A percentile compares a stretch with the other conserved stretches of the same genome.
Conservation (phyloP, 306 rosid species). For the Medicago ruthenica region DNA sequence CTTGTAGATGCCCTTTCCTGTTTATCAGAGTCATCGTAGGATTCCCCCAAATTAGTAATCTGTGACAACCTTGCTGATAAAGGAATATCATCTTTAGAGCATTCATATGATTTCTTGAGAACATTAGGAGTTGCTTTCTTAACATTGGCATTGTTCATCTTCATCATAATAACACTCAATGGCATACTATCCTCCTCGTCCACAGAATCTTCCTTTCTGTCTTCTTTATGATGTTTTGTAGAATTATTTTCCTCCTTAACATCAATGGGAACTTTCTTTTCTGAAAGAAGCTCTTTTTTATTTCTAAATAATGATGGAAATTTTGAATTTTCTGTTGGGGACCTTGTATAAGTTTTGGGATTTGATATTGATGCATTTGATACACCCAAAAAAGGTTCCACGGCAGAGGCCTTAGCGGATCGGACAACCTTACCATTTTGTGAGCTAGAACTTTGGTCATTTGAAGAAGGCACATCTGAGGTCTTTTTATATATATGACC, state of each 20-base stretch:
- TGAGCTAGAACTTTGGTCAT: slow-evolving; percentile 47
- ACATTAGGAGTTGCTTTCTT: slow-evolving; percentile 34
- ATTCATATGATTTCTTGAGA: slow-evolving; percentile 44
- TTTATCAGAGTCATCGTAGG: slow-evolving; percentile 38
- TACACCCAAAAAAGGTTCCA: slow-evolving; percentile 37
- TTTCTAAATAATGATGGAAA: no score
- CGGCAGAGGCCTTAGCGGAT: slow-evolving; percentile 28
- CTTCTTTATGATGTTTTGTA: no score
- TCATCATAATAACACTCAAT: slow-evolving; percentile 43
- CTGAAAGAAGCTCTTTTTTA: no score
- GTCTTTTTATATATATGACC: slow-evolving; percentile 36
- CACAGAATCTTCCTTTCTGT: slow-evolving; percentile 35
- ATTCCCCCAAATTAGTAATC: slow-evolving; percentile 41
- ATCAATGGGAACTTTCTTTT: background rate
- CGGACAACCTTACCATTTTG: slow-evolving; percentile 38
- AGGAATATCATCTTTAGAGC: slow-evolving; percentile 54
- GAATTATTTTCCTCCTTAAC: slow-evolving; percentile 47
- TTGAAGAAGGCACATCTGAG: slow-evolving; percentile 44
- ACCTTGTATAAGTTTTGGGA: slow-evolving; percentile 27
- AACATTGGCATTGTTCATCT: slow-evolving; percentile 25
- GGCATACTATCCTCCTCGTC: slow-evolving; percentile 52
- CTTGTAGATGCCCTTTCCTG: slow-evolving; percentile 45
- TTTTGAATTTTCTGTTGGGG: no score
- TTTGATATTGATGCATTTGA: slow-evolving; percentile 27
- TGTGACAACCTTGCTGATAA: slow-evolving; percentile 42